Evolutionary conservation across 139 green algal species (phyloP), one percentile per base, ranked within the genome.

Genomic region (Pseudopediastrum boryanum): DNA sequence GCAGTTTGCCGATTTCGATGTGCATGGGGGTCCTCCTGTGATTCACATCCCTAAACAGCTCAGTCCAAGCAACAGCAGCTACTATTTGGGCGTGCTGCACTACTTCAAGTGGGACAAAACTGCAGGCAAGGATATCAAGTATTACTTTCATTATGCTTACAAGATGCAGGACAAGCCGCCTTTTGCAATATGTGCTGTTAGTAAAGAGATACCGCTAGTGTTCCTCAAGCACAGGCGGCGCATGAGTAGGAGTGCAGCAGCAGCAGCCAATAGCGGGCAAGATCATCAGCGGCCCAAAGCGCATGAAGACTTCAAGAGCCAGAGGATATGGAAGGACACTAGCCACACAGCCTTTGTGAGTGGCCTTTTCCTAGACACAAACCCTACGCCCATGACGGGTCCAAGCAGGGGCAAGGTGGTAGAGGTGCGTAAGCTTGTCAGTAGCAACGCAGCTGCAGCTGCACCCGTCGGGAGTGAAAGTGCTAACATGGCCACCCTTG

Each of bases 311-410:
- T n/a, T n/a, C n/a, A n/a, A n/a, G 61, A 31, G 33, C 21, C 61
- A 70, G 61, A 31, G 61, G 33, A 70, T 70, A 31, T 70, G 61
- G 61, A 70, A 70, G 61, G 61, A 70, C 61, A 70, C 61, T 6
- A 70, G 61, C 61, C 61, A 70, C 31, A 70, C 61, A 16, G 61
- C 61, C 61, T 70, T 48, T 13, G 61, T 70, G 10, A 27, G 33
- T 7, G 61, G 61, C 33, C 16, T 70, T n/a, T n/a, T n/a, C n/a
- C n/a, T n/a, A n/a, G n/a, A n/a, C n/a, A n/a, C n/a, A n/a, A n/a
- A 36, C 33, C 25, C n/a, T n/a, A n/a, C n/a, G n/a, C 33, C 12
- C 66, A 56, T n/a, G n/a, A n/a, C n/a, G n/a, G n/a, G n/a, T n/a
- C n/a, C n/a, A n/a, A n/a, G 48, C 48, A 58, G 21, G 19, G 21